Conservation (phyloP, 164 flowering plant species). For the Cinnamomum micranthum region DNA sequence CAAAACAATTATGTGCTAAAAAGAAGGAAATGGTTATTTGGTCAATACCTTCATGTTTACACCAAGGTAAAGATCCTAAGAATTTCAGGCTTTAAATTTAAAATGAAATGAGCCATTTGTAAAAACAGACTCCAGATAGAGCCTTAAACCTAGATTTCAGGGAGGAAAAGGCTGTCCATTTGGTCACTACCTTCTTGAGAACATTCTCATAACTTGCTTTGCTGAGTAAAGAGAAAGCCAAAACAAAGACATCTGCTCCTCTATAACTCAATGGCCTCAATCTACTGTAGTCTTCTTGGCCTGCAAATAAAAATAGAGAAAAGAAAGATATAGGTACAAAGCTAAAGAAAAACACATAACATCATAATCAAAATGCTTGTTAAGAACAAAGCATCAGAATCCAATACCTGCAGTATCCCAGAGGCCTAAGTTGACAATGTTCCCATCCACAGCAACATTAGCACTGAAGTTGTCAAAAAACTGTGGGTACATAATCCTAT, state of each 20-base stretch:
- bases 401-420: constrained; percentile 97
- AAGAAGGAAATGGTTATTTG: no score
- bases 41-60: no score
- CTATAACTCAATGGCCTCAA: constrained; percentile 98
- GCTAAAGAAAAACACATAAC: neutral
- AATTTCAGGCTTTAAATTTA: no score
- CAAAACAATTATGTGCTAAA: no score
- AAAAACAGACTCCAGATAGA: neutral
- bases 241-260: constrained; percentile 93
- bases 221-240: constrained; percentile 94
- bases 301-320: constrained; percentile 33
- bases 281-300: constrained; percentile 99
- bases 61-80: no score
- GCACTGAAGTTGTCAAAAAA: constrained; percentile 96
- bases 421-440: constrained; percentile 85
- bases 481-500: constrained; percentile 96
- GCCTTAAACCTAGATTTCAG: neutral
- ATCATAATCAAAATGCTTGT: neutral
- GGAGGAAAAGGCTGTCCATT: neutral
- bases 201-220: constrained; percentile 99
- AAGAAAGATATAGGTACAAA: neutral
- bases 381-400: neutral
- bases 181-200: constrained; percentile 75
- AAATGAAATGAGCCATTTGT: constrained; percentile 13
- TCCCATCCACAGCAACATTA: constrained; percentile 95